Percentiles rank a stretch among this genome's conserved stretches.
phyloP scores from a whole-genome alignment of 208 protist genomes.

The Leptomonas pyrrhocoris region DNA sequence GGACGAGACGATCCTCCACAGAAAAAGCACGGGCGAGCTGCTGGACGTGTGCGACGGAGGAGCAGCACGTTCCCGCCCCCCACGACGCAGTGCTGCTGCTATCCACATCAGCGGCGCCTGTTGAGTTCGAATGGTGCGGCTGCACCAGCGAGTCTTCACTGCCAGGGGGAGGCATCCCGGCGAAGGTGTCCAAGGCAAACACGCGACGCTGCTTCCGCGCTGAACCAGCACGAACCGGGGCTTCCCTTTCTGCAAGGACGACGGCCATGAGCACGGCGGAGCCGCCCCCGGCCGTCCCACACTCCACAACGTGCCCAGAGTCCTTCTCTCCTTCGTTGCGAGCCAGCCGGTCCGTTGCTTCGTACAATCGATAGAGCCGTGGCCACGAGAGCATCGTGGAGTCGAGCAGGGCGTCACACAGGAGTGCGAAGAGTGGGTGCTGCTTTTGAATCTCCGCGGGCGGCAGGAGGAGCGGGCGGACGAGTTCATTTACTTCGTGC shows the following conservation, averaged over 20 bases:
- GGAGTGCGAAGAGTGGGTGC: conserved; percentile 67
- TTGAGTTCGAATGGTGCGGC: background rate
- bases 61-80: conserved; percentile 70
- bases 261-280: conserved; percentile 73
- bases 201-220: conserved; percentile 30
- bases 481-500: conserved; percentile 48
- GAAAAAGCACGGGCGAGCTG: conserved; percentile 59
- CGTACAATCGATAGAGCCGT: conserved; percentile 65
- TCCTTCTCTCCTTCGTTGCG: conserved; percentile 4
- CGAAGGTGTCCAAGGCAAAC: conserved; percentile 75
- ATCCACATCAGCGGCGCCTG: background rate
- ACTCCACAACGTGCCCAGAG: conserved; percentile 66
- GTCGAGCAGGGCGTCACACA: conserved; percentile 75
- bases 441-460: conserved; percentile 43
- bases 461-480: conserved; percentile 45
- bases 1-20: conserved; percentile 58
- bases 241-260: conserved; percentile 36
- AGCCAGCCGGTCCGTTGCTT: conserved; percentile 27
- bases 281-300: conserved; percentile 74
- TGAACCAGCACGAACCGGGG: background rate
- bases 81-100: conserved; percentile 35
- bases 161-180: conserved; percentile 70
- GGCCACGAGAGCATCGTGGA: conserved; percentile 85
- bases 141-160: conserved; percentile 28
- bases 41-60: conserved; percentile 39